Evolutionary conservation across 2,329 filamentous ascomycete species (phyloP), one percentile per base, ranked within the genome.

Genomic region (Talaromyces sp.): DNA sequence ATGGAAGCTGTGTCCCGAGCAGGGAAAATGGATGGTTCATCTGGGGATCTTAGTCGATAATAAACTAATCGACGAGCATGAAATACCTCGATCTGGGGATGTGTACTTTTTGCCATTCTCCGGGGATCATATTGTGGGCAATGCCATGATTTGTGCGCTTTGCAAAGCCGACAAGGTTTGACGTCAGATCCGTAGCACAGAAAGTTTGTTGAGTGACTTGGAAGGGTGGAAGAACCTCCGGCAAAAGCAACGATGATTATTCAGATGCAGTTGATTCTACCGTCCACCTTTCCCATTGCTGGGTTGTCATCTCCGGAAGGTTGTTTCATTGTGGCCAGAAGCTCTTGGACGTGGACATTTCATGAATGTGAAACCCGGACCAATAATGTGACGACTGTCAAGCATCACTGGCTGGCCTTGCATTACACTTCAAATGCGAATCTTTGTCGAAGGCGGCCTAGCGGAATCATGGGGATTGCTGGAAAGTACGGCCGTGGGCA

Each of bases 111-210:
- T 62, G 52, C 54, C 64, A 62, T 65, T 58, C n/a, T 59, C 64
- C 48, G 60, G 64, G 64, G 64, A 66, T 60, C 48, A 31, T 33
- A 43, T 60, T 66, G 64, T 60, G 64, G 64, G 64, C 60, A 66
- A 54, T 27, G 24, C 14, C 14, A 43, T 60, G 54, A 63, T 63
- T 66, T 56, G 64, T 35, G 31, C 60, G 60, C 61, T 31, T 66
- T 61, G 16, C 22, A 35, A 60, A 10, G 13, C 64, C 64, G 64
- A 41, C n/a, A 56, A 39, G 22, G 43, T 50, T 66, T 66, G 64
- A 66, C 64, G 64, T 66, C 64, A 66, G 64, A 60, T 59, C 64
- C 61, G 50, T 27, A 22, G 35, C 39, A 56, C 39, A 31, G 11
- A 62, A 57, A 66, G 52, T 41, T 54, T 63, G 54, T 66, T 61